Evolutionary conservation across 768 basidiomycete genomes (phyloP).

Genomic region (Mycena crocata): DNA sequence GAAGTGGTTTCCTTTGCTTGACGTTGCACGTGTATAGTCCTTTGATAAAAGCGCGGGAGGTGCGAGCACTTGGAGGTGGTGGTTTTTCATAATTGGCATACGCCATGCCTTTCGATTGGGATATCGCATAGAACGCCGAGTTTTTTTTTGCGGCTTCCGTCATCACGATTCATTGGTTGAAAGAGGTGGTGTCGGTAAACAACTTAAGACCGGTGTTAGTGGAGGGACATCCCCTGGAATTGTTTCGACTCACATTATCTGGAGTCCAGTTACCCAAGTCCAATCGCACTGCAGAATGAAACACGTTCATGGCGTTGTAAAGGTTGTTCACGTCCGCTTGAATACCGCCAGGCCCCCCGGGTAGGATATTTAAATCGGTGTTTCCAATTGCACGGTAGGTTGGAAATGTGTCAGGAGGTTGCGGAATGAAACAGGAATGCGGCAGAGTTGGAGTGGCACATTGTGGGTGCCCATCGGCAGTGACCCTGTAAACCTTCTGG

Average conservation of each 20-base stretch:
- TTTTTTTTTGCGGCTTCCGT: neutral
- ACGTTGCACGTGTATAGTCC: slow-evolving; percentile 24
- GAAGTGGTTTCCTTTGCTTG: slow-evolving; percentile 13
- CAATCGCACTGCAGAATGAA: slow-evolving; percentile 25
- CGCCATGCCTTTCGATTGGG: slow-evolving; percentile 18
- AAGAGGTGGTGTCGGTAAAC: slow-evolving; percentile 25
- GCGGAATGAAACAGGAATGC: slow-evolving; percentile 1
- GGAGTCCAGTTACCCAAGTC: slow-evolving; percentile 22
- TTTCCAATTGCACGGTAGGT: slow-evolving; percentile 26
- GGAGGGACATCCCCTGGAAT: too few relatives aligned
- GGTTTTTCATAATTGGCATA: slow-evolving; percentile 12
- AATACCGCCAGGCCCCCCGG: neutral
- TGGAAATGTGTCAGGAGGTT: too few relatives aligned
- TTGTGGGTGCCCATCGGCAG: slow-evolving; percentile 2
- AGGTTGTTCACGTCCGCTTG: slow-evolving; percentile 15
- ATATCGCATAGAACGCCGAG: slow-evolving; percentile 7
- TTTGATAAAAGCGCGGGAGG: slow-evolving; percentile 12
- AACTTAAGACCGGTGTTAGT: neutral
- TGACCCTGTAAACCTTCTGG: slow-evolving; percentile 17
- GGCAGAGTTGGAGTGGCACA: slow-evolving; percentile 2
- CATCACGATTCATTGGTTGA: neutral
- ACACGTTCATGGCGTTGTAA: slow-evolving; percentile 18
- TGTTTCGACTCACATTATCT: slow-evolving; percentile 11
- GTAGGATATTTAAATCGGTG: slow-evolving; percentile 23
- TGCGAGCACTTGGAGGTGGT: neutral